Evolutionary conservation across 805 yeast species (phyloP).

Genomic region (Candida golubevii): DNA sequence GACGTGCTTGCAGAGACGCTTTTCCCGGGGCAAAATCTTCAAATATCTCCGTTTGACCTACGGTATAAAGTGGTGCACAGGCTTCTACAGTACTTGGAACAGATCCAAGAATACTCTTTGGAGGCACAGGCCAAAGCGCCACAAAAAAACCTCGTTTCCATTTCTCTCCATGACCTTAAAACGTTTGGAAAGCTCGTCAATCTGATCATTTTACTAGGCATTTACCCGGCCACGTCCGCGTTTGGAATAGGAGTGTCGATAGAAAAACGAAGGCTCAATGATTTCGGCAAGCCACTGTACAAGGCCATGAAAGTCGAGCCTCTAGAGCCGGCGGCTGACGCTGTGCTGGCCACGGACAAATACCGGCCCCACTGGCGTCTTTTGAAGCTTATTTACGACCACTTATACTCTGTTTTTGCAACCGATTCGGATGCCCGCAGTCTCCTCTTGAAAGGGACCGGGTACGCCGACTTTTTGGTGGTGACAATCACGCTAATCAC

Average conservation of each 20-base stretch:
- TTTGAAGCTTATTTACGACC: conserved; percentile 25
- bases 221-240: conserved; percentile 57
- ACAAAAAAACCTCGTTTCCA: conserved; percentile 41
- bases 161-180: conserved; percentile 84
- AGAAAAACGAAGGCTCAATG: conserved; percentile 52
- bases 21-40: neutral
- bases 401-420: conserved; percentile 32
- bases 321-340: conserved; percentile 11
- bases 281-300: conserved; percentile 32
- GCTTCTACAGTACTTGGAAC: conserved; percentile 32
- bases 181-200: conserved; percentile 62
- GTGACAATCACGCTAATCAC: conserved; percentile 43
- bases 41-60: neutral
- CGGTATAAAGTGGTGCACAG: conserved; percentile 26
- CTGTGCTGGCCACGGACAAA: neutral
- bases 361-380: conserved; percentile 17
- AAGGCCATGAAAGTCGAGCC: conserved; percentile 22
- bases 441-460: conserved; percentile 59
- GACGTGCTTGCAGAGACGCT: conserved; percentile 4
- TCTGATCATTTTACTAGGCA: conserved; percentile 63
- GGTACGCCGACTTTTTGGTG: conserved; percentile 56
- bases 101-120: conserved; percentile 37
- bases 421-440: conserved; percentile 47
- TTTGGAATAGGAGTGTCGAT: conserved; percentile 60
- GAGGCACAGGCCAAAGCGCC: conserved; percentile 15